Evolutionary conservation across 176 grass and related monocot genomes (phyloP).

Genomic region (Otatea glauca): DNA sequence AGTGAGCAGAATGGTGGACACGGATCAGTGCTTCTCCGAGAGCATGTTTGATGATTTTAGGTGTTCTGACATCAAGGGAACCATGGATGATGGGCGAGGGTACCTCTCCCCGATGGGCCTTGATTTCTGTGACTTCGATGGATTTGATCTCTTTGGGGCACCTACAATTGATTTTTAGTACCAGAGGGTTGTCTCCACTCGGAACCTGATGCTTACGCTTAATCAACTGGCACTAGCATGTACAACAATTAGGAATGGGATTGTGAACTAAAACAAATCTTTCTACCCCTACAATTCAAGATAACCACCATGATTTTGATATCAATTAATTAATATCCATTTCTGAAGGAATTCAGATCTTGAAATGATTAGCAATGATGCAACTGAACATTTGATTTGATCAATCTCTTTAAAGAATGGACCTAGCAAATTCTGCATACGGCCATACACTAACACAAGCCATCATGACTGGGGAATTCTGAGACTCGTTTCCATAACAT

Average conservation of each 20-base stretch:
- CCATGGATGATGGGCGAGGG: slow-evolving; percentile 34
- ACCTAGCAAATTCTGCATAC: not conserved
- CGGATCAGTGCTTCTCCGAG: slow-evolving; percentile 30
- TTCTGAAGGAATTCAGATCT: not conserved
- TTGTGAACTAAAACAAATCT: not conserved
- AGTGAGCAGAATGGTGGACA: slow-evolving; percentile 20
- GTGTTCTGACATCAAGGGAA: slow-evolving; percentile 37
- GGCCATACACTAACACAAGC: not conserved
- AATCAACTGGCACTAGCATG: slow-evolving; percentile 19
- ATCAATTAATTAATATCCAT: not conserved
- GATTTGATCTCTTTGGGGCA: slow-evolving; percentile 48
- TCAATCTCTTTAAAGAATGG: not conserved
- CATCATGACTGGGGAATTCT: not conserved
- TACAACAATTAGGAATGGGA: slow-evolving; percentile 9
- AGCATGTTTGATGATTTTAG: slow-evolving; percentile 32
- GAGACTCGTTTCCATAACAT: not conserved
- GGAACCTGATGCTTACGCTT: not conserved
- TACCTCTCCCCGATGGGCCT: slow-evolving; percentile 37
- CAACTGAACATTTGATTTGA: not conserved
- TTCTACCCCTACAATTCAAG: not conserved
- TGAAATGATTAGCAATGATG: not conserved
- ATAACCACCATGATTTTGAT: not conserved
- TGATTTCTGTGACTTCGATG: slow-evolving; percentile 52
- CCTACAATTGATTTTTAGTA: slow-evolving; percentile 47
- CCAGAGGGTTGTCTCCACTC: not conserved